These are phyloP conservation scores for Pythium volutum DNA, from an alignment of 352 stramenopile genomes.

Conservation along the genomic window DNA sequence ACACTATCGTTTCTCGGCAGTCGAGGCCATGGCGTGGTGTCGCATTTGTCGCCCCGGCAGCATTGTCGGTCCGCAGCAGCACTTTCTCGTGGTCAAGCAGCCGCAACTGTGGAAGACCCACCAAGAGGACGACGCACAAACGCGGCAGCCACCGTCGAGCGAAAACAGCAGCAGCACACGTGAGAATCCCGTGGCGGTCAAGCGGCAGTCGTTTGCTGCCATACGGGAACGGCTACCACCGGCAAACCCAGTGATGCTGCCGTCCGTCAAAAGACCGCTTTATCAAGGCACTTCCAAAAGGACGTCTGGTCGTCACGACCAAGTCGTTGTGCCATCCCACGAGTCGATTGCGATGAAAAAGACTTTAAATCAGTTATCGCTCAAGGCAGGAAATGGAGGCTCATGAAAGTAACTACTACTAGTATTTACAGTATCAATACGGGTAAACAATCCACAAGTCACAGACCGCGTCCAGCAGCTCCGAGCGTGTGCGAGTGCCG, in stretches of 20 bases:
- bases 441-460: too few species aligned
- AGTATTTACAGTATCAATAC: background rate
- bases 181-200: background rate
- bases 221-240: background rate
- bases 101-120: slow-evolving; percentile 35
- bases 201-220: slow-evolving; percentile 3
- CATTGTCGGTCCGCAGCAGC: slow-evolving; percentile 95
- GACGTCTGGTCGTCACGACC: background rate
- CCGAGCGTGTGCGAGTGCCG: too few species aligned
- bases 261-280: background rate
- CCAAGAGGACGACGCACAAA: background rate
- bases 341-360: background rate
- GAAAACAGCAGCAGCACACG: background rate
- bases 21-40: slow-evolving; percentile 94
- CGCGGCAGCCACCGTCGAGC: background rate
- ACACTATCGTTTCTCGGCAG: slow-evolving; percentile 91
- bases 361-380: background rate
- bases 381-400: too few species aligned
- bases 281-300: background rate
- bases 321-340: background rate
- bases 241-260: background rate
- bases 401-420: background rate
- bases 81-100: slow-evolving; percentile 91
- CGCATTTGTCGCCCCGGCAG: slow-evolving; percentile 93
- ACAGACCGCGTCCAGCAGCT: too few species aligned